Evolutionary conservation across 192 early-diverging fungal species (phyloP).

Genomic region (Phlyctochytrium planicorne): DNA sequence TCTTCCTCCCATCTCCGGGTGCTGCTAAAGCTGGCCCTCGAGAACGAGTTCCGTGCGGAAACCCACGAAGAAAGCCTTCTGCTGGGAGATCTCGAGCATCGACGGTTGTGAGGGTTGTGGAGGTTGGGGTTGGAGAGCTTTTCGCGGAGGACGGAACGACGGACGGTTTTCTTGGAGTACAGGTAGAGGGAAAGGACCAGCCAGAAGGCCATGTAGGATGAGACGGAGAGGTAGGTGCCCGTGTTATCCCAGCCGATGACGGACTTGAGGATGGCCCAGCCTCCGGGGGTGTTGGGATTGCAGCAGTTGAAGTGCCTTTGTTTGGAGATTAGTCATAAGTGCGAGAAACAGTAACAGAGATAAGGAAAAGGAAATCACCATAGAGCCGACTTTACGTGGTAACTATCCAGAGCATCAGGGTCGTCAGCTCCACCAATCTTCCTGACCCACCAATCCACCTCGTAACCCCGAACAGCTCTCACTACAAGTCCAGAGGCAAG

Average conservation of each 20-base stretch:
- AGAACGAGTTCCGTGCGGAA: no score
- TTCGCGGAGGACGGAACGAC: no score
- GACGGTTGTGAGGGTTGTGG: no score
- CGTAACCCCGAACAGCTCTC: constrained; percentile 63
- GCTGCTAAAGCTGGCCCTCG: no score
- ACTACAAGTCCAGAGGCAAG: constrained; percentile 81
- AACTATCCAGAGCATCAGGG: constrained; percentile 2
- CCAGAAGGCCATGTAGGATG: constrained; percentile 85
- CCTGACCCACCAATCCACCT: constrained; percentile 60
- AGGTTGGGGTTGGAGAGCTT: no score
- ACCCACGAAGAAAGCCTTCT: no score
- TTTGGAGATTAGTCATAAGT: neutral
- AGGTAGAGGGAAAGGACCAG: constrained; percentile 50
- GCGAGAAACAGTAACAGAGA: neutral
- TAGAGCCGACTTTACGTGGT: constrained; percentile 9
- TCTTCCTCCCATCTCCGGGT: no score
- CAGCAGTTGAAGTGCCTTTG: constrained; percentile 68
- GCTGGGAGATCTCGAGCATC: no score
- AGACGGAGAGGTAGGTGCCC: constrained; percentile 71
- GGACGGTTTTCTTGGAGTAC: constrained; percentile 45
- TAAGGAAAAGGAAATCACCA: constrained; percentile 20
- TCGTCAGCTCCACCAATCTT: constrained; percentile 12
- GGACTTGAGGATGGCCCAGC: constrained; percentile 73
- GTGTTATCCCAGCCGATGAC: constrained; percentile 76
- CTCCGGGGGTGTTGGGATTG: constrained; percentile 36